Base-by-base conservation (phyloP, 495 filamentous ascomycete genomes). In the Trichoderma orchidacearum region DNA sequence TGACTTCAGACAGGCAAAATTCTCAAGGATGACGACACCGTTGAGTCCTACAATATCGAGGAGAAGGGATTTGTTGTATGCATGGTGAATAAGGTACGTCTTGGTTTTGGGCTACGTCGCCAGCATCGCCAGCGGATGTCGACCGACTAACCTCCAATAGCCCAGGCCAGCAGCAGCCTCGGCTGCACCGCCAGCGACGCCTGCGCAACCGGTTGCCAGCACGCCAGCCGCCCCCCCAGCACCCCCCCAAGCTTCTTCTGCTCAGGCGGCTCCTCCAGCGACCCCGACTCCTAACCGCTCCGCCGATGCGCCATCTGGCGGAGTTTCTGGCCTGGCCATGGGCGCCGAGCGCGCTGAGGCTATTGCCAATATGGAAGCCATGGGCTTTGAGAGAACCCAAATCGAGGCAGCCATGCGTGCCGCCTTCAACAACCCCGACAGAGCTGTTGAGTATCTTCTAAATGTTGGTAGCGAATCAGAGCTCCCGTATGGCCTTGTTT, bases 41-140 rank as follows among this genome's bases (percentile, higher is more conserved):
- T 97, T 61, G 90, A 90, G 67, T 87, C 86, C 5, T 96, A 96
- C 75, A 94, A 86, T 72, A 96, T 98, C 58, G 92, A 98, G 73
- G 93, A 97, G 80, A 98, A 97, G 80, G 93, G 93, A 25, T 97
- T 96, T 68, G 85, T 98, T 62, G 94, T 98, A 41, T 98, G 93
- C 71, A 93, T 98, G 81, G 82, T 93, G 45, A 85, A 84, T 58
- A 96, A 97, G 87, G 92, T 95, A 80, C 48, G 71, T 62, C 15
- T 9, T 28, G 13, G 27, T 2, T 12, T 48, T 3, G n/a, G 18
- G 27, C 8, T 13, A 27, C 41, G 8, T 27, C 15, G 2, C 3
- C 21, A 17, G 41, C 41, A 7, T 27, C 15, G 2, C 3, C 21
- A 17, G 41, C 21, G 5, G 3, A 25, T 12, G 2, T 48, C 27